Evolutionary conservation across 208 protist genomes (phyloP), one percentile per base, ranked within the genome.

Genomic region (Wallacemonas collosoma): DNA sequence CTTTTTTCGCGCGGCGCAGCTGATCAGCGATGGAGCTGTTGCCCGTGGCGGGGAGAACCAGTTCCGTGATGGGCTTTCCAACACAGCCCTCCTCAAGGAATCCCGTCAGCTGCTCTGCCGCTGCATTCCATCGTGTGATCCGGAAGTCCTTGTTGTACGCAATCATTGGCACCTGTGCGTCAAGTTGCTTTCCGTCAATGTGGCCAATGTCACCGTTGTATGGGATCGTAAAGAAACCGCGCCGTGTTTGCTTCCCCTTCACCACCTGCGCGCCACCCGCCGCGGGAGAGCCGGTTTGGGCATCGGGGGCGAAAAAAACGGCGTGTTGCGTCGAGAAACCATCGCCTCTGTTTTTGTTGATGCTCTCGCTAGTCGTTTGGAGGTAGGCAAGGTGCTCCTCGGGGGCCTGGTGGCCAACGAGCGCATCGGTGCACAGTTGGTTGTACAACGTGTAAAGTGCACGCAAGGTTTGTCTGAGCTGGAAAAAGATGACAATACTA

Each of bases 111-210:
- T 84, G 83, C 73, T 97, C 88, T 1, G 92, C 89, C 2, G 88
- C 89, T 43, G 83, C 90, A 63, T 95, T 95, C 90, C 92, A 97
- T 57, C 85, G 86, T 8, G 88, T 95, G 57, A 97, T 94, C 41
- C 69, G 72, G 66, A 82, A 95, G 60, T 77, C 44, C 38, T 90
- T 80, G 2, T 75, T 77, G 72, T 86, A 97, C 39, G 85, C 92
- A 67, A 97, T 97, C 92, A 97, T 95, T 47, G 94, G 85, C 15
- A 94, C 86, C 60, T 95, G 92, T 15, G 86, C 79, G 69, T 97
- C 85, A 35, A 97, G 75, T 60, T 92, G 80, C 69, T 81, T 87
- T 7, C 87, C 87, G 50, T 97, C 92, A 75, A 97, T 95, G 79
- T 94, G 94, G 58, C 89, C 92, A 35, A 96, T 68, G 67, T 78